Evolutionary conservation across 1,139 yeast genomes (phyloP), one percentile per base, ranked within the genome.

Genomic region (Yamadazyma kanchanaburiensis): DNA sequence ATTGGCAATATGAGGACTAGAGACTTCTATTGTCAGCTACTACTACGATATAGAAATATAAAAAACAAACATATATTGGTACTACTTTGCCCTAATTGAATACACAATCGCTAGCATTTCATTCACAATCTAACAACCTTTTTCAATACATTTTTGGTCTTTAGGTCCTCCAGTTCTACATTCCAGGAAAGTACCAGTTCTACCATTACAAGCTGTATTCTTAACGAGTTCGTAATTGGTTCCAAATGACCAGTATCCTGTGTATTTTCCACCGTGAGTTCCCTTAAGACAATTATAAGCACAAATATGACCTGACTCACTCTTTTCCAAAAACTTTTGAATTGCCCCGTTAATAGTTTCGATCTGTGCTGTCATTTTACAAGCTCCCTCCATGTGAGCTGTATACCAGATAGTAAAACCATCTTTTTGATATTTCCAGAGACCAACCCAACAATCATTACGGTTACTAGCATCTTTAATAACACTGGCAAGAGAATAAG

Each of bases 241-340:
- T 9, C 23, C 23, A 21, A 21, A 21, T 8, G 23, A 8, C 23
- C 23, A 21, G n/a, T 21, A 21, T 11, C 23, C 23, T 11, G 8
- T 21, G 11, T 21, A 21, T 15, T 24, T 16, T 10, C 26, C 26
- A 15, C 26, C 17, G 12, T 24, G 26, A 11, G 26, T 24, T 16
- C 26, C 26, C 12, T 24, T 24, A 5, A 24, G n/a, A n/a, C 26
- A 24, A n/a, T 24, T 15, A 11, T 15, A 24, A 24, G 26, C 26
- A 12, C 26, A 24, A 24, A 24, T 12, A 12, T 24, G 14, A 14
- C 20, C 20, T 6, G 12, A 9, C n/a, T 24, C 20, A 10, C n/a
- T 20, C 8, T 24, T 16, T 5, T 15, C 26, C n/a, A 24, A 16
- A n/a, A 15, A 24, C 26, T 24, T 24, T 9, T 24, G 12, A 10